Conservation (phyloP, 2,329 filamentous ascomycete genomes). For the Neofusicoccum kwambonambiense region DNA sequence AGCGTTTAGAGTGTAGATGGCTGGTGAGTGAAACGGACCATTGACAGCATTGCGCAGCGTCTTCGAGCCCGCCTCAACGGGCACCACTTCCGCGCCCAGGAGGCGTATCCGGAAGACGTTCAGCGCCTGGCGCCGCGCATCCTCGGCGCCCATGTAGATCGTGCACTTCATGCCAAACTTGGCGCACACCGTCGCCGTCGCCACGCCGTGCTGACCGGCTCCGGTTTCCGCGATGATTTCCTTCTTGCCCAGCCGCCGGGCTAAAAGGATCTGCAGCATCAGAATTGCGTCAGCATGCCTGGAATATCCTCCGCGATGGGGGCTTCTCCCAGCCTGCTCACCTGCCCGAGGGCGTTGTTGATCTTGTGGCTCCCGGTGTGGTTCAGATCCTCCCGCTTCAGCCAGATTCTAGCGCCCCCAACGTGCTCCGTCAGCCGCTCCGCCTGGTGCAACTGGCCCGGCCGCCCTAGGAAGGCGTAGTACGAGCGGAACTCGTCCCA, state of each 20-base stretch:
- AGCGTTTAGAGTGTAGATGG: background rate
- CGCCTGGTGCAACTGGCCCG: conserved; percentile 85
- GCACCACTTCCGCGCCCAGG: conserved; percentile 85
- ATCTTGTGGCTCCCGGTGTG: conserved; percentile 99
- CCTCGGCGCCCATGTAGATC: conserved; percentile 97
- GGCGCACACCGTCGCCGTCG: conserved; percentile 93
- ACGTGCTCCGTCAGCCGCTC: conserved; percentile 84
- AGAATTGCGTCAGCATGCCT: background rate
- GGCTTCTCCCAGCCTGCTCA: background rate
- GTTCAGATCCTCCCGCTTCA: conserved; percentile 97
- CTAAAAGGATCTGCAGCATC: conserved; percentile 61
- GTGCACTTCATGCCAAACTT: conserved; percentile 99
- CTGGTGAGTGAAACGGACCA: conserved; percentile 36
- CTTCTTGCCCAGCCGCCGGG: conserved; percentile 83
- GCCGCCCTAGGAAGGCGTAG: conserved; percentile 95
- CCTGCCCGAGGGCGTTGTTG: conserved; percentile 95
- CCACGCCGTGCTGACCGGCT: conserved; percentile 95
- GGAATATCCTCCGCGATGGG: background rate
- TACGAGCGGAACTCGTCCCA: conserved; percentile 96
- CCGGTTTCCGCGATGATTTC: conserved; percentile 98
- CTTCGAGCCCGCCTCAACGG: conserved; percentile 85
- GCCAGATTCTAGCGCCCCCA: conserved; percentile 92
- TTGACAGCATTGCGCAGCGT: conserved; percentile 71
- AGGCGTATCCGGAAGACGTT: conserved; percentile 99
- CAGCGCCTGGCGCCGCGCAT: conserved; percentile 90